These are phyloP conservation scores for Podila minutissima DNA, from an alignment of 192 early-diverging fungal genomes.

Conservation along the genomic window DNA sequence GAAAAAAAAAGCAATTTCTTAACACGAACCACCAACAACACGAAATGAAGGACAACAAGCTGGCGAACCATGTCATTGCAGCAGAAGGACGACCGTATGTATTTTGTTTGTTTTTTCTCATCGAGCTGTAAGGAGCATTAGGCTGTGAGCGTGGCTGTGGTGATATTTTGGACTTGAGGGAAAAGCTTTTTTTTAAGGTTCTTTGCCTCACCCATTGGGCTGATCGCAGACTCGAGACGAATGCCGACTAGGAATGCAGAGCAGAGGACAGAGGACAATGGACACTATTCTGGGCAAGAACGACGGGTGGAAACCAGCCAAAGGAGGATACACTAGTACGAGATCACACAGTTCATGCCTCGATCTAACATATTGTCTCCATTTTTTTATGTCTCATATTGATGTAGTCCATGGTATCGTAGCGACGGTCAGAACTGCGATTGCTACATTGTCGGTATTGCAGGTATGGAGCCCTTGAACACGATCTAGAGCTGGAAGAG, in stretches of 20 bases:
- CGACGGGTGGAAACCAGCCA: neutral
- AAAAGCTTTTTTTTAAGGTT: conserved; percentile 13
- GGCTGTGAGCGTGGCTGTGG: neutral
- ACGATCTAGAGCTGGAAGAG: neutral
- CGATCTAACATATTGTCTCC: neutral
- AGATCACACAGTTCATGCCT: conserved; percentile 1
- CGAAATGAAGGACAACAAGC: conserved; percentile 15
- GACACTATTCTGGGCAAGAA: neutral
- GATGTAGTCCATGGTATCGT: conserved; percentile 57
- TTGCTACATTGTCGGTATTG: conserved; percentile 79
- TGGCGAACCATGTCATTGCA: conserved; percentile 33
- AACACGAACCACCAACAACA: neutral
- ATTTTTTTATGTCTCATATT: neutral
- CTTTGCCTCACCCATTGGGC: neutral
- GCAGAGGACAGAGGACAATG: neutral
- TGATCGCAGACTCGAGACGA: neutral
- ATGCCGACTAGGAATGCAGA: neutral
- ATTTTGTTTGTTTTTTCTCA: neutral
- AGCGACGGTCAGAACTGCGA: conserved; percentile 69
- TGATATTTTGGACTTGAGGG: too few species aligned
- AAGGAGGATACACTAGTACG: neutral
- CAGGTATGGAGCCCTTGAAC: conserved; percentile 55
- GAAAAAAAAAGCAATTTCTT: neutral
- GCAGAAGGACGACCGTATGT: conserved; percentile 51
- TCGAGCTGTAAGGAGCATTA: neutral